Evolutionary conservation across 1,139 yeast species (phyloP), one percentile per base, ranked within the genome.

Genomic region (Suhomyces yuchorum): DNA sequence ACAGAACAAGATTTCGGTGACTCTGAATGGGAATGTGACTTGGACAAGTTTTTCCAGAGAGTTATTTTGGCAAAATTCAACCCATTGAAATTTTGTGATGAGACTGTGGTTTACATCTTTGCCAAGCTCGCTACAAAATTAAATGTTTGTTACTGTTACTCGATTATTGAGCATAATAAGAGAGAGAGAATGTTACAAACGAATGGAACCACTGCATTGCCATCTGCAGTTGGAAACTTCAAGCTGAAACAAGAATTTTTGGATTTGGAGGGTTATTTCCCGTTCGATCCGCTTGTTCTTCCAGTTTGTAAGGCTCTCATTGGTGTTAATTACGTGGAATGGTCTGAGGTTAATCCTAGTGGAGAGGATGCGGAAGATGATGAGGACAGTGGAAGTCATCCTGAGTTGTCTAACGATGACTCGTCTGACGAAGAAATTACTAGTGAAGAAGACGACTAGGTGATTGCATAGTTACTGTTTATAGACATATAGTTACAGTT

Each of bases 61-160:
- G 81, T 88, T 55, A 84, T 95, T 36, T 80, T 91, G 37, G 86
- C 97, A 17, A 87, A 87, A 60, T 91, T 93, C 72, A 95, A 93
- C 63, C 99, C 99, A 3, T 77, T 95, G 58, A 88, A 89, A 62
- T 93, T 85, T 70, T 91, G 98, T 66, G 93, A 92, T 62, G 95
- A 90, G 59, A 90, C 96, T 14, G 97, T 95, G 46, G 97, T 92
- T 51, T 79, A 85, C 52, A 93, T 92, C 74, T 93, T 93, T 73
- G 98, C 99, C 12, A 87, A 90, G 57, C 82, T 93, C 44, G 91
- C 98, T 2, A 95, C 95, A 55, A 85, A 85, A 59, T 87, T 91
- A 56, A 90, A 90, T 60, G 88, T 90, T 19, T 95, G 96, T 47
- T 93, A 92, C 67, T 92, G 98, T 66, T 92, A 88, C 67, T 87